A percentile compares a stretch with the other conserved stretches of the same genome.
phyloP scores from a whole-genome alignment of 495 filamentous ascomycete species.

The Hypoxylon cercidicola region DNA sequence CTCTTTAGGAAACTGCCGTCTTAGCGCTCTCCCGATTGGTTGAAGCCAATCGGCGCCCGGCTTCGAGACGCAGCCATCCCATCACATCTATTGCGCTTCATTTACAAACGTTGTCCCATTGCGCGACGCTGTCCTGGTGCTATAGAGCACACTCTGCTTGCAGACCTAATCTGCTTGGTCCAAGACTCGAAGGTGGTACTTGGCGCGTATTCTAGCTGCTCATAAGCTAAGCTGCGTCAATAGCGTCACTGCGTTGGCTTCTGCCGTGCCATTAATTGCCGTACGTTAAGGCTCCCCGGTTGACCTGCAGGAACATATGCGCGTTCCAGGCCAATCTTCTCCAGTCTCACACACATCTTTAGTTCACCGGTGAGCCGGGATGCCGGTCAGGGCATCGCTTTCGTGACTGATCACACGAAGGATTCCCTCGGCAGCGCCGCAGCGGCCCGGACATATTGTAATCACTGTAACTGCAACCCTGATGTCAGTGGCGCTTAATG shows the following conservation, averaged over 20 bases:
- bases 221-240: constrained; percentile 37
- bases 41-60: constrained; percentile 28
- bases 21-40: constrained; percentile 30
- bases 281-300: constrained; percentile 30
- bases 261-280: constrained; percentile 41
- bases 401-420: constrained; percentile 36
- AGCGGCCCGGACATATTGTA: constrained; percentile 34
- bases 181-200: background rate
- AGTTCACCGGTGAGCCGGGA: constrained; percentile 40
- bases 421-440: constrained; percentile 34
- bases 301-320: constrained; percentile 39
- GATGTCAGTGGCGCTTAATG: constrained; percentile 24
- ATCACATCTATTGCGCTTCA: constrained; percentile 1
- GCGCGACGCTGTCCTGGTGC: background rate
- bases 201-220: constrained; percentile 6
- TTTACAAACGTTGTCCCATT: constrained; percentile 4
- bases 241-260: constrained; percentile 23
- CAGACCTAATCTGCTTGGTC: too few species aligned
- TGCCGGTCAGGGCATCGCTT: constrained; percentile 30
- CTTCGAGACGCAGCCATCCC: constrained; percentile 30
- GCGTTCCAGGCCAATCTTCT: constrained; percentile 38
- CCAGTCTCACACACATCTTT: constrained; percentile 28
- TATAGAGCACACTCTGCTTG: background rate
- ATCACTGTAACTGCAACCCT: constrained; percentile 29
- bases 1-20: constrained; percentile 33